Base-by-base conservation (phyloP, 2,329 filamentous ascomycete species). In the Aureobasidium namibiae region DNA sequence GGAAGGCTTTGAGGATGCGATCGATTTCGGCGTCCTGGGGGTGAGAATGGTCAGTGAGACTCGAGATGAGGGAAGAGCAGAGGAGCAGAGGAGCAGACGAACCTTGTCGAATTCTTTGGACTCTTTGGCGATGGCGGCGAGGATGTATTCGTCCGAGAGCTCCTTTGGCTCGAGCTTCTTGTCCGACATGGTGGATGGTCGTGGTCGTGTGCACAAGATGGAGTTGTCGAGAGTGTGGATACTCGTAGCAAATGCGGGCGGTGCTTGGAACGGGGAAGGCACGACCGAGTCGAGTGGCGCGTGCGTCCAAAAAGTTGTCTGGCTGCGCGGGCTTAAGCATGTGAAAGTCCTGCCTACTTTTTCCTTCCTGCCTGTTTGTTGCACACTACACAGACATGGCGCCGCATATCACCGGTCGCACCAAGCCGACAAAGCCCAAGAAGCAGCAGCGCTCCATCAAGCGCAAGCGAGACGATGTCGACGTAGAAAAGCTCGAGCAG, bases 21-120 rank as follows among this genome's bases (percentile, higher is more conserved):
- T 95, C 90, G 68, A 97, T 97, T 72, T 97, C 92, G 61, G 88
- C 87, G 81, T 97, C 94, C 89, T 95, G n/a, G 64, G 26, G 16
- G 42, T 49, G 46, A 45, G 26, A 29, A 9, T 33, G 24, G 38
- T 53, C 14, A 36, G 49, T 21, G 29, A 14, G 39, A n/a, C n/a
- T n/a, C n/a, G n/a, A n/a, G n/a, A n/a, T n/a, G n/a, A n/a, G n/a
- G n/a, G n/a, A n/a, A n/a, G n/a, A n/a, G 29, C 34, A 58, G 54
- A 24, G 33, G 38, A 24, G 11, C 5, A 41, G 14, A 34, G 29
- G 39, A 31, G 18, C 11, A 36, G 33, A 48, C 41, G 48, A 66
- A 86, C 90, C 81, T 96, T 97, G 70, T 89, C 87, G 69, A 92
- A 95, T 71, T 96, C 92, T 68, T 92, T 95, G 58, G 87, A 86